Conservation (phyloP, 176 grass and related monocot species). For the Dactylis glomerata region DNA sequence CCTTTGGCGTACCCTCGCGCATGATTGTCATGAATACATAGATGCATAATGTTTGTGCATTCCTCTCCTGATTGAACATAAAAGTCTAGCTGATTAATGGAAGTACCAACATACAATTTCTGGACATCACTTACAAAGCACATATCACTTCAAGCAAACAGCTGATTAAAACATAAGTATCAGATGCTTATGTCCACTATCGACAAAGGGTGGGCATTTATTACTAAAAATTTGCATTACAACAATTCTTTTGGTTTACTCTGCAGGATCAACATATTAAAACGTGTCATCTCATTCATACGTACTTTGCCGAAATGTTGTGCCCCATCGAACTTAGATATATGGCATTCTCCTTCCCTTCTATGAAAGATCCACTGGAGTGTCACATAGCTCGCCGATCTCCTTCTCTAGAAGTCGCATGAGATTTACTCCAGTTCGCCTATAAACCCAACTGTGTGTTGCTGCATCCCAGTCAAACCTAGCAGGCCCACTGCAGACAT, state of each 20-base stretch:
- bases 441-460: slow-evolving; percentile 62
- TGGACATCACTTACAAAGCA: neutral
- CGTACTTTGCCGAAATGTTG: neutral
- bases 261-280: neutral
- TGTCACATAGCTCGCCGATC: slow-evolving; percentile 51
- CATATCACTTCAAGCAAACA: neutral
- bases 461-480: slow-evolving; percentile 62
- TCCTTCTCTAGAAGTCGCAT: slow-evolving; percentile 63
- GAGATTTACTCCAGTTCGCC: slow-evolving; percentile 64
- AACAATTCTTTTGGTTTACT: neutral
- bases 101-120: neutral
- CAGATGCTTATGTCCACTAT: neutral
- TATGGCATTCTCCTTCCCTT: neutral
- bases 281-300: neutral
- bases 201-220: neutral
- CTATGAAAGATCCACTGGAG: slow-evolving; percentile 57
- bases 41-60: no score
- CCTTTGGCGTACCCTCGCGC: no score
- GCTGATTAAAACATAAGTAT: neutral
- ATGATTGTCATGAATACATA: no score
- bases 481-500: slow-evolving; percentile 60
- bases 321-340: neutral
- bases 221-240: neutral
- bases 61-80: no score
- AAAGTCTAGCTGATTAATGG: no score